Percentiles rank a stretch among this genome's conserved stretches.
These are phyloP conservation scores for Dactylella cylindrospora DNA, from an alignment of 2,329 filamentous ascomycete genomes.

Conservation along the genomic window DNA sequence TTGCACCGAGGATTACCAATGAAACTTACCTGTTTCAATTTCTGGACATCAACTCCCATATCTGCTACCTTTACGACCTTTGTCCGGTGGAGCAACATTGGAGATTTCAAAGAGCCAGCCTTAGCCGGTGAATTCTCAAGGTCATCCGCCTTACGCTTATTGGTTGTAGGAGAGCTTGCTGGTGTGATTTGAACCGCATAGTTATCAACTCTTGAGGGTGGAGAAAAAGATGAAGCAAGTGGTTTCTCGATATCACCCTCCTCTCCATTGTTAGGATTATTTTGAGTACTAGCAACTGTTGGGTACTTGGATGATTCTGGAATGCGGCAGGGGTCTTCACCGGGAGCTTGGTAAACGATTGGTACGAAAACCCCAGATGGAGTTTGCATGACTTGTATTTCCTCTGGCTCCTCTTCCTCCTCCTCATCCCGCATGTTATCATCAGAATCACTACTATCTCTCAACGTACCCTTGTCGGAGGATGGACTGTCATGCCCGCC, in stretches of 20 bases:
- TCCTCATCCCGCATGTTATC: neutral
- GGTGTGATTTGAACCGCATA: neutral
- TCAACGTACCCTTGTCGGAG: neutral
- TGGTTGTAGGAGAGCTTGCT: slow-evolving; percentile 6
- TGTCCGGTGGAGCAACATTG: neutral
- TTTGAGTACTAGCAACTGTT: neutral
- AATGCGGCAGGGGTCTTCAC: no score
- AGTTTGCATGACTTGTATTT: slow-evolving; percentile 20
- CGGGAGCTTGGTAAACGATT: no score
- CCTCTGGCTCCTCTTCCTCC: slow-evolving; percentile 1
- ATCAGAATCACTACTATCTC: neutral
- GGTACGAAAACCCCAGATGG: no score
- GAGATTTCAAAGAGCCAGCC: slow-evolving; percentile 10
- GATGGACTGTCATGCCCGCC: no score
- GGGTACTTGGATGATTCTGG: neutral
- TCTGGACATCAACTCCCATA: no score
- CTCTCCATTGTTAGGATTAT: neutral
- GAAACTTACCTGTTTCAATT: no score
- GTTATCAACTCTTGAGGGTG: no score
- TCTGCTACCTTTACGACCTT: slow-evolving; percentile 18
- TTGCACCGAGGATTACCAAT: no score
- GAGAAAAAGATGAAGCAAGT: slow-evolving; percentile 11
- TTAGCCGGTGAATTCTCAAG: slow-evolving; percentile 16
- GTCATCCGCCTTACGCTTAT: slow-evolving; percentile 26
- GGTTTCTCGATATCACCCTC: neutral